These are phyloP conservation scores for Pseudognaphalium luteoalbum DNA, from an alignment of 129 eudicot genomes.

Conservation along the genomic window DNA sequence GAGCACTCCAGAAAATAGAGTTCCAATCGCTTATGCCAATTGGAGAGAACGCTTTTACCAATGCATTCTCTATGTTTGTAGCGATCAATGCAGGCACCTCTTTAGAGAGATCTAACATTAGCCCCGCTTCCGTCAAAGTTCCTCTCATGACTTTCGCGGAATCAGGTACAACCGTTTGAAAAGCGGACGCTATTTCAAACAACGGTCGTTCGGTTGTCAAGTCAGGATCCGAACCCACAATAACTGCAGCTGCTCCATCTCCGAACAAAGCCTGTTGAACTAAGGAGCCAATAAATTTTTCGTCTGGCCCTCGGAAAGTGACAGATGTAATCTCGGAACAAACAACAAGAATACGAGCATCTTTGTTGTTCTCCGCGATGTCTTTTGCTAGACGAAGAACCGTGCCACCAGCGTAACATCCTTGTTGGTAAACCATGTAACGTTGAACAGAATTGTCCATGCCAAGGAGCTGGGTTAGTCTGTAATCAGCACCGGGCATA, in stretches of 20 bases:
- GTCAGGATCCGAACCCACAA: constrained; percentile 48
- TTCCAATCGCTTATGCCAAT: constrained; percentile 51
- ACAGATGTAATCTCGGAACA: constrained; percentile 54
- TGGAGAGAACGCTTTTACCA: constrained; percentile 46
- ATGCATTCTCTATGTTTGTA: constrained; percentile 40
- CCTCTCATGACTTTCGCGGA: constrained; percentile 51
- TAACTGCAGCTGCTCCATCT: constrained; percentile 52
- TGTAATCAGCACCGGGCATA: constrained; percentile 64
- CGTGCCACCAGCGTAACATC: constrained; percentile 61
- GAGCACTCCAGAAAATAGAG: constrained; percentile 54
- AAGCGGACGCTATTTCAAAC: constrained; percentile 46
- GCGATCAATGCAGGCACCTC: constrained; percentile 53
- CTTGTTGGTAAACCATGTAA: constrained; percentile 64
- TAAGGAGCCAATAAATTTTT: constrained; percentile 40
- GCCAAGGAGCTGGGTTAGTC: constrained; percentile 61
- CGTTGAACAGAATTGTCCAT: constrained; percentile 56
- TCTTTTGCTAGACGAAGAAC: constrained; percentile 60
- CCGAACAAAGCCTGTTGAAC: constrained; percentile 58
- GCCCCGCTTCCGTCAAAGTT: constrained; percentile 48
- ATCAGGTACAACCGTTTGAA: constrained; percentile 54
- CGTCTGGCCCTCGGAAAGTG: constrained; percentile 39
- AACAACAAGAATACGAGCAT: constrained; percentile 51
- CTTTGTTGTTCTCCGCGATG: constrained; percentile 61
- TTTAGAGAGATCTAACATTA: constrained; percentile 41
- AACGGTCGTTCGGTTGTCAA: constrained; percentile 32